These are phyloP conservation scores for Xylaria sp. DNA, from an alignment of 2,329 filamentous ascomycete genomes.

Conservation along the genomic window DNA sequence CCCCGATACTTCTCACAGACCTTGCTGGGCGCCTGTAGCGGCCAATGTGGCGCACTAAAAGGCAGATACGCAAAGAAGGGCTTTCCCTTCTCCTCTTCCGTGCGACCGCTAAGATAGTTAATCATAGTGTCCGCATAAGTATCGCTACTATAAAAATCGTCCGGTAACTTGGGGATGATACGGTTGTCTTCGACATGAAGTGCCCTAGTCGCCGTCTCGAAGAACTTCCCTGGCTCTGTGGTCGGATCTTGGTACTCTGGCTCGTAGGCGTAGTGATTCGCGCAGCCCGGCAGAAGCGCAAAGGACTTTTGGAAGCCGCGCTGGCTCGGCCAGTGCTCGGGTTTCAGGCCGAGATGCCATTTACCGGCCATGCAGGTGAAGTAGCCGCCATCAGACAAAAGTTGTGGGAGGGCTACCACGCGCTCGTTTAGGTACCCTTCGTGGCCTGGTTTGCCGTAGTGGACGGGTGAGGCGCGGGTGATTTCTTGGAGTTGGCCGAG, in stretches of 20 bases:
- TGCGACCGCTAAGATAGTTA: conserved; percentile 52
- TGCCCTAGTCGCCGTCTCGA: conserved; percentile 36
- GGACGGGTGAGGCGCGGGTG: conserved; percentile 26
- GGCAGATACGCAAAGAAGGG: conserved; percentile 70
- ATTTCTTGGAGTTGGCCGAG: conserved; percentile 32
- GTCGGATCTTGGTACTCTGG: conserved; percentile 36
- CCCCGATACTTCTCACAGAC: conserved; percentile 66
- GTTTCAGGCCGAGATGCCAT: conserved; percentile 47
- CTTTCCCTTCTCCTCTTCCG: conserved; percentile 44
- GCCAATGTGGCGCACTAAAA: conserved; percentile 72
- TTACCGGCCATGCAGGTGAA: conserved; percentile 33
- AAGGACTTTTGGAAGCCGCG: conserved; percentile 67
- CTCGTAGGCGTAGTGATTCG: conserved; percentile 54
- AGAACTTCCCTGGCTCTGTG: conserved; percentile 31
- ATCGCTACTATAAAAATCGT: conserved; percentile 60
- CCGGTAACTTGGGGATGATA: conserved; percentile 51
- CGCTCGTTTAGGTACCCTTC: conserved; percentile 48
- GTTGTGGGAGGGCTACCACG: conserved; percentile 32
- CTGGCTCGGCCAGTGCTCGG: conserved; percentile 61
- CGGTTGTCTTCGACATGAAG: conserved; percentile 49
- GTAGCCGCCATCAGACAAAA: conserved; percentile 45
- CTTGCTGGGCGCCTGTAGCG: conserved; percentile 66
- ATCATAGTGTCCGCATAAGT: conserved; percentile 59
- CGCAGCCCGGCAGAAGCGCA: conserved; percentile 65
- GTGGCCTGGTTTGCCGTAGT: conserved; percentile 38